Evolutionary conservation across 2,329 filamentous ascomycete species (phyloP).

Genomic region (Clonostachys byssicola): DNA sequence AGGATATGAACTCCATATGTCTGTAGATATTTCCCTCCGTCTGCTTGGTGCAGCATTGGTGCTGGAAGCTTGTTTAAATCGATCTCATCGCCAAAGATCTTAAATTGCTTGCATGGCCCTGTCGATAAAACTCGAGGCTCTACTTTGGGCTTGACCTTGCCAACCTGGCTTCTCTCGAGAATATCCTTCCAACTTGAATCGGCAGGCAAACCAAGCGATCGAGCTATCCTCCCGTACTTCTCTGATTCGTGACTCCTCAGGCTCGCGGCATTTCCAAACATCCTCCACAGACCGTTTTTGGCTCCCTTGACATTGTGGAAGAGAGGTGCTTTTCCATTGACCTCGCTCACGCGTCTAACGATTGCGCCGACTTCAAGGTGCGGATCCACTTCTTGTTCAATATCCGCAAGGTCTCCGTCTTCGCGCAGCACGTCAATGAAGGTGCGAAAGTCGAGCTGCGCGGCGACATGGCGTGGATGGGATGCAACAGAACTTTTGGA

Average conservation of each 20-base stretch:
- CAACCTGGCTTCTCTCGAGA: constrained; percentile 28
- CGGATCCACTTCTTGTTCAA: constrained; percentile 34
- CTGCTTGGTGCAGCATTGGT: constrained; percentile 34
- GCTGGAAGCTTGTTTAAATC: constrained; percentile 36
- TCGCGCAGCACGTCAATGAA: constrained; percentile 36
- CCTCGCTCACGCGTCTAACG: constrained; percentile 37
- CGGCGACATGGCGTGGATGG: background rate
- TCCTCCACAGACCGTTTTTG: constrained; percentile 38
- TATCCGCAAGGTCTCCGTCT: constrained; percentile 39
- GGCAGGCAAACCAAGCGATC: constrained; percentile 32
- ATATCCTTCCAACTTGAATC: constrained; percentile 28
- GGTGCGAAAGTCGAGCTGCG: constrained; percentile 32
- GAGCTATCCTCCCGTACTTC: constrained; percentile 33
- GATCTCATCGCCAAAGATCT: constrained; percentile 27
- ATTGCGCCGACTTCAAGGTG: constrained; percentile 42
- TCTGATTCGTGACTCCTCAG: constrained; percentile 22
- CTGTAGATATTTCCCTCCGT: constrained; percentile 45
- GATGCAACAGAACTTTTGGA: no score
- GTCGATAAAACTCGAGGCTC: constrained; percentile 23
- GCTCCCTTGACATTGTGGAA: constrained; percentile 46
- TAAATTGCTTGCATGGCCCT: constrained; percentile 37
- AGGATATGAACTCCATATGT: constrained; percentile 45
- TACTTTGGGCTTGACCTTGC: constrained; percentile 22
- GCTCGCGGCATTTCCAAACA: constrained; percentile 36
- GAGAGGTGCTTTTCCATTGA: constrained; percentile 39